phyloP scores from a whole-genome alignment of 129 eudicot species.

The Centella asiatica region DNA sequence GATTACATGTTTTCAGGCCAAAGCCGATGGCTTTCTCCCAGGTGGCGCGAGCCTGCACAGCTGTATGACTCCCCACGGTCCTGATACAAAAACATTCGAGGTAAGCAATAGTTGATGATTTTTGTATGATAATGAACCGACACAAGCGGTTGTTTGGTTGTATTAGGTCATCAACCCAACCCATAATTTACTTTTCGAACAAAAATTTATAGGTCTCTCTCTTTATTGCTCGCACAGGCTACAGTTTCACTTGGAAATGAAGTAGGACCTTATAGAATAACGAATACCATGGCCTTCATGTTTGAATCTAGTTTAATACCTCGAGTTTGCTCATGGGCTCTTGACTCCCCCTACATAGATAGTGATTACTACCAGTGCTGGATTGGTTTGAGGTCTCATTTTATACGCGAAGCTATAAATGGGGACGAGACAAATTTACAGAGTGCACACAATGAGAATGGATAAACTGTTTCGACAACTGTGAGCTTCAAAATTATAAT shows the following conservation, averaged over 20 bases:
- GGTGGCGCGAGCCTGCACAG: slow-evolving; percentile 98
- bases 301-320: slow-evolving; percentile 91
- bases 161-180: background rate
- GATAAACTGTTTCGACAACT: too few species aligned
- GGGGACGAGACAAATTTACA: too few species aligned
- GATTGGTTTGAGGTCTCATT: slow-evolving; percentile 88
- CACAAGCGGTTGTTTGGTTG: background rate
- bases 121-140: background rate
- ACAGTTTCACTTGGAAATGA: slow-evolving; percentile 65
- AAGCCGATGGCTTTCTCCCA: slow-evolving; percentile 95
- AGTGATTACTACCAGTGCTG: slow-evolving; percentile 91
- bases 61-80: slow-evolving; percentile 99
- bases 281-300: slow-evolving; percentile 91
- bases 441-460: too few species aligned
- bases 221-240: slow-evolving; percentile 33
- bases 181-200: background rate
- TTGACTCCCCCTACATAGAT: slow-evolving; percentile 71
- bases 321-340: slow-evolving; percentile 87
- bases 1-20: slow-evolving; percentile 50
- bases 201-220: background rate
- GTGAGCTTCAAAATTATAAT: too few species aligned
- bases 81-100: slow-evolving; percentile 95
- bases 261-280: slow-evolving; percentile 59
- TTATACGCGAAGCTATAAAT: too few species aligned
- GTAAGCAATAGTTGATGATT: slow-evolving; percentile 22